These are phyloP conservation scores for Plasmodium gonderi DNA, from an alignment of 169 alveolate genomes.

Conservation along the genomic window DNA sequence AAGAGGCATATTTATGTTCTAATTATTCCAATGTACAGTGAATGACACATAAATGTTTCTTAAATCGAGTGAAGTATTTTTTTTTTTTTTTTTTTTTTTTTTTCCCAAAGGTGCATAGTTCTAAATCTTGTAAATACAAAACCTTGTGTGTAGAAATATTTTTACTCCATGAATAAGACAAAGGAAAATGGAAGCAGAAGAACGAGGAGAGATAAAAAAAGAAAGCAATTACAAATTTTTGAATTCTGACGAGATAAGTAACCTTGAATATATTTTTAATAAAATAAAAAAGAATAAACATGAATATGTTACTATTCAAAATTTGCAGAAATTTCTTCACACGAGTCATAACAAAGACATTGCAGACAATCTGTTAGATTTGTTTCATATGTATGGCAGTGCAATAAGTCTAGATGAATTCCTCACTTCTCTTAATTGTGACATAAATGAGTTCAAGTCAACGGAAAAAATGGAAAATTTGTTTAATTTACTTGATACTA, in stretches of 20 bases:
- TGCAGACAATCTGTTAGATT: slow-evolving; percentile 25
- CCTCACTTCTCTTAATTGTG: slow-evolving; percentile 41
- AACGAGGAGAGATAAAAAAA: neutral
- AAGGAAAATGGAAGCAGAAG: slow-evolving; percentile 42
- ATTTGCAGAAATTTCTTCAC: slow-evolving; percentile 27
- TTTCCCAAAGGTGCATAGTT: no score
- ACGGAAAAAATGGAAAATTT: slow-evolving; percentile 42
- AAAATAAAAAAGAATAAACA: slow-evolving; percentile 42
- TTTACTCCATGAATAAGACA: neutral
- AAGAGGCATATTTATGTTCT: slow-evolving; percentile 52
- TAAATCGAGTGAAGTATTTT: neutral
- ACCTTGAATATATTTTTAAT: slow-evolving; percentile 55
- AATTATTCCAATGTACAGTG: slow-evolving; percentile 4
- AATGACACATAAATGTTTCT: neutral
- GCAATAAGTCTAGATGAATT: slow-evolving; percentile 57
- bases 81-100: neutral
- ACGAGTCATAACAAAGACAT: slow-evolving; percentile 39
- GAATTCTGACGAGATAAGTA: slow-evolving; percentile 68
- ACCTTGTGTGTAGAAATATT: no score
- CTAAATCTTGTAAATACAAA: no score
- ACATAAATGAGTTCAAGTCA: slow-evolving; percentile 60
- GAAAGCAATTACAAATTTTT: slow-evolving; percentile 55
- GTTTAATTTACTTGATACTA: slow-evolving; percentile 34
- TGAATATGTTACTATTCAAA: slow-evolving; percentile 38
- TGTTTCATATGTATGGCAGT: slow-evolving; percentile 62